Conservation (phyloP, 805 yeast genomes). For the Jamesozyma piceae region DNA sequence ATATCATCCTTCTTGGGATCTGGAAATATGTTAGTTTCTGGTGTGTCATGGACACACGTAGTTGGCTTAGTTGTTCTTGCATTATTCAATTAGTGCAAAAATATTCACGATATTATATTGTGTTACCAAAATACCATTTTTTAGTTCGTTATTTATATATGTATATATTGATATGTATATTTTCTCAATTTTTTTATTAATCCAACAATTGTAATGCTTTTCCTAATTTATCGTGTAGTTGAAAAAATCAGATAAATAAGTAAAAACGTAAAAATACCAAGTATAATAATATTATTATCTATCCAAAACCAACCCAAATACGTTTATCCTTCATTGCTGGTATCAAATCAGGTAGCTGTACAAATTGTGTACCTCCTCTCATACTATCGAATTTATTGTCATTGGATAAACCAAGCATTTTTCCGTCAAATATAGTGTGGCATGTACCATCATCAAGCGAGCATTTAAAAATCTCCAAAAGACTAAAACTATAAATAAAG, state of each 20-base stretch:
- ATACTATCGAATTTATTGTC: slow-evolving; percentile 10
- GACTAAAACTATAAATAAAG: slow-evolving; percentile 14
- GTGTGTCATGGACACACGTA: neutral
- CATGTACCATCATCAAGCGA: slow-evolving; percentile 16
- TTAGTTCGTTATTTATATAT: neutral
- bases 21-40: neutral
- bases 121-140: neutral
- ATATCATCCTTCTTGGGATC: neutral
- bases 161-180: neutral
- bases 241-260: too few relatives aligned
- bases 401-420: slow-evolving; percentile 6
- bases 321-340: slow-evolving; percentile 12
- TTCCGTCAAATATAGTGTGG: slow-evolving; percentile 10
- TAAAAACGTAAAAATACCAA: too few relatives aligned
- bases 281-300: too few relatives aligned
- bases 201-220: neutral
- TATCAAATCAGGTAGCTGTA: slow-evolving; percentile 11
- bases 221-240: neutral
- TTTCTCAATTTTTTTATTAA: neutral
- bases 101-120: neutral
- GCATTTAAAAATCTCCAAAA: slow-evolving; percentile 16
- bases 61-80: neutral
- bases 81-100: neutral
- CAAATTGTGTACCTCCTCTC: slow-evolving; percentile 6
- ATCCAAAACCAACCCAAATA: slow-evolving; percentile 19